Conservation (phyloP, 352 stramenopile genomes). For the Sclerospora graminicola region DNA sequence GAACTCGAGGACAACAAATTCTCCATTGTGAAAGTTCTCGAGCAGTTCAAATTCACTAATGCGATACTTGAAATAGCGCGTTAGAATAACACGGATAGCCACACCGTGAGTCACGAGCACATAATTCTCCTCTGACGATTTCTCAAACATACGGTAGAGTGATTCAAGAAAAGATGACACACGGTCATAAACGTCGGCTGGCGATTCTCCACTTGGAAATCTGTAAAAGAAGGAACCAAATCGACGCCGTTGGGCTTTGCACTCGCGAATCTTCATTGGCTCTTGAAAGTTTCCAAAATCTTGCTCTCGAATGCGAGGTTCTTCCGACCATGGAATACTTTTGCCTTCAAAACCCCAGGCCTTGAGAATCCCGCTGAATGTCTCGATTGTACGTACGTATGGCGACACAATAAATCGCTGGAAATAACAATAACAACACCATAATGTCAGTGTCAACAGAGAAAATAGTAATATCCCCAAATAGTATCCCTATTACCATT, state of each 20-base stretch:
- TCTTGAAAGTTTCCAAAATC: constrained; percentile 89
- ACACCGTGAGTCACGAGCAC: constrained; percentile 83
- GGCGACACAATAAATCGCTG: constrained; percentile 81
- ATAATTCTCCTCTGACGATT: constrained; percentile 68
- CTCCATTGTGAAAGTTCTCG: constrained; percentile 79
- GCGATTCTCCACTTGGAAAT: constrained; percentile 81
- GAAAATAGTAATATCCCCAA: neutral
- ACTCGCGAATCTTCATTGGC: constrained; percentile 68
- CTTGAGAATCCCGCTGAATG: constrained; percentile 73
- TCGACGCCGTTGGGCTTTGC: constrained; percentile 57
- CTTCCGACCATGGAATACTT: constrained; percentile 64
- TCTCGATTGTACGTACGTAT: constrained; percentile 82
- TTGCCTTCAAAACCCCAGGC: constrained; percentile 46
- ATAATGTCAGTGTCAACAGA: neutral
- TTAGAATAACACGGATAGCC: constrained; percentile 82
- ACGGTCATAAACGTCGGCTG: constrained; percentile 83
- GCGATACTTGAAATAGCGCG: constrained; percentile 83
- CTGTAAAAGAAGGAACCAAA: constrained; percentile 87
- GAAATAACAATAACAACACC: neutral
- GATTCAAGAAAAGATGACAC: constrained; percentile 84
- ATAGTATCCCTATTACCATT: constrained; percentile 22
- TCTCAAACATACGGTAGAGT: constrained; percentile 80
- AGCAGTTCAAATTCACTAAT: constrained; percentile 80
- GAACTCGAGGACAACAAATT: constrained; percentile 75
- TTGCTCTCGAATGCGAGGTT: constrained; percentile 83